Evolutionary conservation across 1,284 basidiomycete species (phyloP).

Genomic region (Chalciporus sp.): DNA sequence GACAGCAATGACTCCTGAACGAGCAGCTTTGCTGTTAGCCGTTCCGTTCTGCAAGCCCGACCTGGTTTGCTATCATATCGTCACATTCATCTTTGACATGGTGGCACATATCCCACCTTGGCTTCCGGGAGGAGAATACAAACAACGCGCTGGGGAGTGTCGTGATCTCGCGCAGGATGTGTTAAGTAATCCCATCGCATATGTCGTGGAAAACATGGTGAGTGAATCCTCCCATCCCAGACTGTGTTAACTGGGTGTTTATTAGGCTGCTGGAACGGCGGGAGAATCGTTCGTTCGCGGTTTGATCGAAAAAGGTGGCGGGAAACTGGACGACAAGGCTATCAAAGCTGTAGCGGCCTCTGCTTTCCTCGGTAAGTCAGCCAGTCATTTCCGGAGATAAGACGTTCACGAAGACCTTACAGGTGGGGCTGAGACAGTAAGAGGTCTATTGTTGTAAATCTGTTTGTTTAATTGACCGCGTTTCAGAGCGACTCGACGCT

Average conservation of each 20-base stretch:
- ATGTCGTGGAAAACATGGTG: no score
- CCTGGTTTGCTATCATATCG: no score
- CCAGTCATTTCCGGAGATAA: neutral
- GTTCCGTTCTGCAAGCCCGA: slow-evolving; percentile 18
- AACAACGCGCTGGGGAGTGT: slow-evolving; percentile 20
- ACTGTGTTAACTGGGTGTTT: neutral
- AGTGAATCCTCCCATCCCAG: no score
- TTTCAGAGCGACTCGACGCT: slow-evolving; percentile 20
- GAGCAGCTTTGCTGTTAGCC: slow-evolving; percentile 19
- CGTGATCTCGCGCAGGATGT: no score
- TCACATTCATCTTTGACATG: no score
- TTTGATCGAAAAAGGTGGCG: slow-evolving; percentile 12
- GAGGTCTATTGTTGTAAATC: neutral
- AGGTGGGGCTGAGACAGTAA: slow-evolving; percentile 34
- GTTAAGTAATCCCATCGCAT: no score
- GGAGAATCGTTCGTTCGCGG: slow-evolving; percentile 24
- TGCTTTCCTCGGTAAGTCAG: slow-evolving; percentile 27
- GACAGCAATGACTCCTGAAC: slow-evolving; percentile 25
- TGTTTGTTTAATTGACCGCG: neutral
- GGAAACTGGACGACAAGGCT: slow-evolving; percentile 6
- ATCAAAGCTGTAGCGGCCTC: slow-evolving; percentile 31
- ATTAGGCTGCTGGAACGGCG: slow-evolving; percentile 21
- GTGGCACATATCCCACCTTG: slow-evolving; percentile 38
- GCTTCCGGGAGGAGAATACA: slow-evolving; percentile 39
- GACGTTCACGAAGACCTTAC: neutral